Base-by-base conservation (phyloP, 768 basidiomycete species). In the Auricularia sp. region DNA sequence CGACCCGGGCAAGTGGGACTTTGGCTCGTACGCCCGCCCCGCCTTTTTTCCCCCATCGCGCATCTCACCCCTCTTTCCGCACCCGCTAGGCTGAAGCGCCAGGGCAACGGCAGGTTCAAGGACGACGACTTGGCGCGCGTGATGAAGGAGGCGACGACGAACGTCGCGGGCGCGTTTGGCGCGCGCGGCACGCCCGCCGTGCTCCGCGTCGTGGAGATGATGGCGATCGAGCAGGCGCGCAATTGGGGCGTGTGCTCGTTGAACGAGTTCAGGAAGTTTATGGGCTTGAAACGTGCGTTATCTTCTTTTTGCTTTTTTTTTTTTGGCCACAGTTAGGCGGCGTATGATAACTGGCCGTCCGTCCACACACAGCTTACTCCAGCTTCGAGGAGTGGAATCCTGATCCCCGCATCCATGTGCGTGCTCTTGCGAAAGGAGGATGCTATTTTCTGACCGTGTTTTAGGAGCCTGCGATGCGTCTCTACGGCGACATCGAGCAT, bases 331-430 rank as follows among this genome's bases (percentile, higher is more conserved):
- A n/a, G n/a, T n/a, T n/a, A n/a, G n/a, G n/a, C n/a, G n/a, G n/a
- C n/a, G n/a, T n/a, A n/a, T n/a, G n/a, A n/a, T n/a, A n/a, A n/a
- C n/a, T n/a, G n/a, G n/a, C n/a, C n/a, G n/a, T n/a, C n/a, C n/a
- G n/a, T n/a, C n/a, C n/a, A n/a, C n/a, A n/a, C n/a, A n/a, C 47
- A 92, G 89, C 85, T 0, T 92, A 86, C 73, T 72, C 78, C 4
- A 82, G 69, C 59, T 94, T 94, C 80, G 72, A 82, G 67, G 90
- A 94, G 69, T 94, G 92, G 92, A 94, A 94, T 72, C 80, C 87
- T 0, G 71, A 90, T 67, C 80, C 82, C 2, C 83, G 85, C 62
- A 83, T 94, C 47, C 85, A 87, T 3, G 67, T 68, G 35, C 36
- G 67, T 64, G 7, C 29, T 51, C 33, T 67, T 21, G n/a, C 21